phyloP scores from a whole-genome alignment of 1,139 yeast genomes.

The Diutina rugosa region DNA sequence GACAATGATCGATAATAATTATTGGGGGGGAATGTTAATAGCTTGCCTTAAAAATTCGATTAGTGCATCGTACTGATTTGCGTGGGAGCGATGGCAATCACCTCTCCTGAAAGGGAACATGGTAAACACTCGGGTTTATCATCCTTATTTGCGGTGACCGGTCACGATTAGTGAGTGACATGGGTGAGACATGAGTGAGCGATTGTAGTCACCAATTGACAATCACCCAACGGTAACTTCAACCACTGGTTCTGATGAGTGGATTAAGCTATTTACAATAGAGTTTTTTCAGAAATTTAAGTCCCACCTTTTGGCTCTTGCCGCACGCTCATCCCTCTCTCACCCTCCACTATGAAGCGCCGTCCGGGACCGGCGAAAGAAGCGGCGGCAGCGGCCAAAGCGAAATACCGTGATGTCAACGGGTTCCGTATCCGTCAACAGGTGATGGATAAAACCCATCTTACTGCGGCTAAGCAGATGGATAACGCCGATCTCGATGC shows the following conservation, averaged over 20 bases:
- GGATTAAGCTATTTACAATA: too few relatives aligned
- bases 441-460: constrained; percentile 25
- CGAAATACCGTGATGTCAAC: constrained; percentile 25
- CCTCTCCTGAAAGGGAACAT: too few relatives aligned
- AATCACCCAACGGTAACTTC: too few relatives aligned
- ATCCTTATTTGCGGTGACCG: too few relatives aligned
- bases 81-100: too few relatives aligned
- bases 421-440: constrained; percentile 40
- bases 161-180: too few relatives aligned
- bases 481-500: constrained; percentile 9
- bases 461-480: constrained; percentile 24
- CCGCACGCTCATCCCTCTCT: neutral
- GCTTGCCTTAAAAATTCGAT: neutral
- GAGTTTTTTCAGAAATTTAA: too few relatives aligned
- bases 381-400: neutral
- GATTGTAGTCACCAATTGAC: too few relatives aligned
- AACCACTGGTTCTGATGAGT: too few relatives aligned
- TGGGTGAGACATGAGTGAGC: too few relatives aligned
- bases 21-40: neutral
- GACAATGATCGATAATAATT: neutral
- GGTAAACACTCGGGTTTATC: neutral
- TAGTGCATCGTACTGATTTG: neutral
- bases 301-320: neutral
- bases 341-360: neutral
- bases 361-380: neutral